A percentile compares a stretch with the other conserved stretches of the same genome.
These are phyloP conservation scores for Suillus subluteus DNA, from an alignment of 768 basidiomycete species.

Conservation along the genomic window DNA sequence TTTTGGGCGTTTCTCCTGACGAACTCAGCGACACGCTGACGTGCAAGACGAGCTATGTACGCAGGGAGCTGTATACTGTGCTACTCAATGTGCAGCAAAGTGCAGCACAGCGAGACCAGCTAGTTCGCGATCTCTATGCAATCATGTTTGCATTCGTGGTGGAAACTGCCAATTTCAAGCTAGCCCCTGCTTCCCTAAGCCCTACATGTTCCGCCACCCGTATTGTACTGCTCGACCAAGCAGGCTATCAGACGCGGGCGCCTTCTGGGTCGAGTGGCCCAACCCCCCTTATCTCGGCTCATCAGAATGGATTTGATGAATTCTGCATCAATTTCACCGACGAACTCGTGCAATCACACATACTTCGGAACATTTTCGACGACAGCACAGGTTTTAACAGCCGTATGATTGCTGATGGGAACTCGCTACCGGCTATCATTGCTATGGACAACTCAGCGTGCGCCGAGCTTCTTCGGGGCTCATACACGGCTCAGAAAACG, in stretches of 20 bases:
- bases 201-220: conserved; percentile 46
- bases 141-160: conserved; percentile 67
- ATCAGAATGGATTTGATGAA: conserved; percentile 63
- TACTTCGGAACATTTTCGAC: conserved; percentile 56
- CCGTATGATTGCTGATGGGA: conserved; percentile 54
- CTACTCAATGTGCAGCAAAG: conserved; percentile 57
- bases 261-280: conserved; percentile 41
- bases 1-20: conserved; percentile 57
- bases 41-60: conserved; percentile 58
- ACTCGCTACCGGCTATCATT: conserved; percentile 48
- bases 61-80: conserved; percentile 61
- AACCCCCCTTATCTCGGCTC: conserved; percentile 57
- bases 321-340: conserved; percentile 63
- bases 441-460: conserved; percentile 60
- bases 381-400: conserved; percentile 49
- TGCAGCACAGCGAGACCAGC: conserved; percentile 52
- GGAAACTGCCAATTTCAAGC: conserved; percentile 63
- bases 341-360: conserved; percentile 62
- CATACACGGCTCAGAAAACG: conserved; percentile 46
- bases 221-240: conserved; percentile 56
- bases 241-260: conserved; percentile 61
- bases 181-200: conserved; percentile 47
- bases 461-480: conserved; percentile 62
- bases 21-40: conserved; percentile 58
- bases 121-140: conserved; percentile 62